Evolutionary conservation across 768 basidiomycete species (phyloP), one percentile per base, ranked within the genome.

Genomic region (Agrocybe chaxingu): DNA sequence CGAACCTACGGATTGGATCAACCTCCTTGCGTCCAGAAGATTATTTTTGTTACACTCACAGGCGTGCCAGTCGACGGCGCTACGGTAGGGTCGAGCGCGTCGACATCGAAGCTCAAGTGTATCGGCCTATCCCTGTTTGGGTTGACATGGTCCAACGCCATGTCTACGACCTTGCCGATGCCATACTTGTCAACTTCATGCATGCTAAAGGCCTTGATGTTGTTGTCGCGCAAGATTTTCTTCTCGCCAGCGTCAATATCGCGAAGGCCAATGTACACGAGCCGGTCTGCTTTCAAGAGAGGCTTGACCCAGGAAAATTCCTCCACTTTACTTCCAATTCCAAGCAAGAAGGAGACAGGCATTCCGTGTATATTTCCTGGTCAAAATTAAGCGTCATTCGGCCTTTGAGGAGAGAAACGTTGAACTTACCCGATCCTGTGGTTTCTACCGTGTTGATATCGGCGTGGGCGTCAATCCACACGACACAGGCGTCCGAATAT

Each of bases 381-480:
- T 7, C 6, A 13, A 30, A 12, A 32, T 45, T 48, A 29, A 53
- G 55, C 24, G 5, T 37, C 8, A 35, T 39, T 42, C 44, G 7
- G 38, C 35, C 12, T 8, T 19, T 42, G 45, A n/a, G 11, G 41
- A 49, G 61, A 63, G 47, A 37, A 52, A 35, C 40, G 33, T 5
- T 24, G 24, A 24, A 60, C 71, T 48, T 63, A 81, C 87, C 87
- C 58, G 87, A 84, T 38, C 72, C 85, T 13, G 94, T 94, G 11
- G 89, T 82, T 49, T 87, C 82, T 8, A 79, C 71, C 5, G 95
- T 97, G 69, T 99, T 98, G 72, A 99, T 92, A 65, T 98, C 97
- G 13, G 93, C 88, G 61, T 98, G 97, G 2, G 97, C 97, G 64
- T 99, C 97, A 52, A 98, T 75, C 97, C 97, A 98, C 53, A 99